These are phyloP conservation scores for Tuctoria greenei DNA, from an alignment of 176 grass and related monocot genomes.

Conservation along the genomic window DNA sequence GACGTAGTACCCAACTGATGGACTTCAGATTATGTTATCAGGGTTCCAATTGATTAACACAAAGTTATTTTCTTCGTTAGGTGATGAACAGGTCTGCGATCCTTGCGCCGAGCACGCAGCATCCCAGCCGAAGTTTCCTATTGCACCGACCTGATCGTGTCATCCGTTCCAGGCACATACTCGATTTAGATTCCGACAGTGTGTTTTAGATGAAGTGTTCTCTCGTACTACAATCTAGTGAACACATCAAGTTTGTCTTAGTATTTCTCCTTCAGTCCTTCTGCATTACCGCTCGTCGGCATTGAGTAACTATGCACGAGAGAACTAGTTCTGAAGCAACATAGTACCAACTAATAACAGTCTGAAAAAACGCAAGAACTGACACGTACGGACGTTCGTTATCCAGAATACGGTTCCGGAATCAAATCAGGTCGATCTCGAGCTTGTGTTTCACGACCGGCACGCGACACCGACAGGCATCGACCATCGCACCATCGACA, in stretches of 20 bases:
- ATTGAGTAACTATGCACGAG: not conserved
- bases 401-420: not conserved
- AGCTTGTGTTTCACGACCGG: not conserved
- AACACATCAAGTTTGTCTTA: too few species aligned
- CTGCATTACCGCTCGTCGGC: not conserved
- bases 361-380: not conserved
- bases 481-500: too few species aligned
- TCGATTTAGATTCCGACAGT: constrained; percentile 2
- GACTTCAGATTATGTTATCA: not conserved
- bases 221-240: not conserved
- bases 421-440: not conserved
- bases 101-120: constrained; percentile 20
- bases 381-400: not conserved
- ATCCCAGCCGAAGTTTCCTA: constrained; percentile 25
- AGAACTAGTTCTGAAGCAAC: not conserved
- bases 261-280: not conserved
- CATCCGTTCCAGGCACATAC: not conserved
- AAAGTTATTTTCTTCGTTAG: not conserved
- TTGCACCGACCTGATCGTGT: constrained; percentile 7
- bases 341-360: not conserved
- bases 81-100: constrained; percentile 24
- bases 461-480: constrained; percentile 34
- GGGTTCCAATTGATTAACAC: constrained; percentile 24
- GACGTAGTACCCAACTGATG: constrained; percentile 24
- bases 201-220: too few species aligned